phyloP scores from a whole-genome alignment of 176 grass and related monocot genomes.

The Poa pratensis region DNA sequence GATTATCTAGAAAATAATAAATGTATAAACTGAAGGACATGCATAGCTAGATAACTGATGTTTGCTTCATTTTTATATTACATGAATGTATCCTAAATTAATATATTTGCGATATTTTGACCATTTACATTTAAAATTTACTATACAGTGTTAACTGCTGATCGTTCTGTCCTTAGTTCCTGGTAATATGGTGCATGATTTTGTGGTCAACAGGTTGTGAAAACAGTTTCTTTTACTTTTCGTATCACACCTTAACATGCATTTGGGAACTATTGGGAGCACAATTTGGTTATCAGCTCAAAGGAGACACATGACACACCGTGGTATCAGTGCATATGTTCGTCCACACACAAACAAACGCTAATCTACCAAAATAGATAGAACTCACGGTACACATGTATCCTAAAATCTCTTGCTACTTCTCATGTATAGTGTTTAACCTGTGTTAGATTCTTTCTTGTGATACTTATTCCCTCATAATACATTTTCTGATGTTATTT shows the following conservation, averaged over 20 bases:
- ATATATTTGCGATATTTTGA: conserved; percentile 21
- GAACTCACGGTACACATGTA: neutral
- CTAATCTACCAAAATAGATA: neutral
- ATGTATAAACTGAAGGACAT: neutral
- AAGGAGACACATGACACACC: conserved; percentile 16
- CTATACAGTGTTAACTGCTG: neutral
- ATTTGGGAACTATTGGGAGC: conserved; percentile 1
- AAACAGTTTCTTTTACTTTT: conserved; percentile 14
- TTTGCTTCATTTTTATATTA: conserved; percentile 11
- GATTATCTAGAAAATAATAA: conserved; percentile 14
- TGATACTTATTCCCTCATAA: conserved; percentile 10
- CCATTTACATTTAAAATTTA: neutral
- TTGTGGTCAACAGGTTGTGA: conserved; percentile 20
- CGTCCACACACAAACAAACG: neutral
- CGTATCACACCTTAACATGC: conserved; percentile 1
- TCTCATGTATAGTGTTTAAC: neutral
- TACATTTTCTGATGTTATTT: conserved; percentile 25
- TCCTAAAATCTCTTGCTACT: neutral
- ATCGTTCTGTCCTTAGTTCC: neutral
- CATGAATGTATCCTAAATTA: conserved; percentile 11
- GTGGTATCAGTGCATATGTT: neutral
- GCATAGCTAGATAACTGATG: neutral
- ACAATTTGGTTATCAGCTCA: neutral
- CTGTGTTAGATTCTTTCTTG: neutral
- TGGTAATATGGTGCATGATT: conserved; percentile 29